Percentiles rank a stretch among this genome's conserved stretches.
These are phyloP conservation scores for Jatropha podagrica DNA, from an alignment of 441 rosid species.

Conservation along the genomic window DNA sequence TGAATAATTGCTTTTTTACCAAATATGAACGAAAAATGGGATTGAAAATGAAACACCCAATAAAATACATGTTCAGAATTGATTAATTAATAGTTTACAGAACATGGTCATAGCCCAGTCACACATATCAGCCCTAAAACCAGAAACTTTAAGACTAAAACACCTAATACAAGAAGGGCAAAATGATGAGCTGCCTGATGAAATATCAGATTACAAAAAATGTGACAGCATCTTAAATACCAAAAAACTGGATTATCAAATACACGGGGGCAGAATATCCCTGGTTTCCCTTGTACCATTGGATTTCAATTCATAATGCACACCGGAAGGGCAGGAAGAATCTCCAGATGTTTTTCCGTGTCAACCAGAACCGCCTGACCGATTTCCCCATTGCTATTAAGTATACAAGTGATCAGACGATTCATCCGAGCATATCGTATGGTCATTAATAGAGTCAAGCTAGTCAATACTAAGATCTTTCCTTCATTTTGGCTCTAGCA, in stretches of 20 bases:
- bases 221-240: constrained; percentile 5
- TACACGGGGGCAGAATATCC: not conserved
- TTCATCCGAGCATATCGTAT: not conserved
- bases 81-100: not conserved
- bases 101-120: not conserved
- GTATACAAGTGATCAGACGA: not conserved
- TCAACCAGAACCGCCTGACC: not conserved
- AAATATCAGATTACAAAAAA: not conserved
- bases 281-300: not conserved
- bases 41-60: not conserved
- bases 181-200: not conserved
- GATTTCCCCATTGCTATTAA: not conserved
- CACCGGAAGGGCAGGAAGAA: not conserved
- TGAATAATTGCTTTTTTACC: too few species aligned
- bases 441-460: not conserved
- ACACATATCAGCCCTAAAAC: too few species aligned
- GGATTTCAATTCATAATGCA: not conserved
- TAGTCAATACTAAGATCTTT: constrained; percentile 44
- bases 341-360: not conserved
- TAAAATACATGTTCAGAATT: not conserved
- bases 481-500: constrained; percentile 87
- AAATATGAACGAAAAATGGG: not conserved
- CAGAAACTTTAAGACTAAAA: not conserved
- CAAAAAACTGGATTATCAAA: constrained; percentile 1
- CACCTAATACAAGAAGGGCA: not conserved